Evolutionary conservation across 495 filamentous ascomycete genomes (phyloP), one percentile per base, ranked within the genome.

Genomic region (Talaromyces wortmannii): DNA sequence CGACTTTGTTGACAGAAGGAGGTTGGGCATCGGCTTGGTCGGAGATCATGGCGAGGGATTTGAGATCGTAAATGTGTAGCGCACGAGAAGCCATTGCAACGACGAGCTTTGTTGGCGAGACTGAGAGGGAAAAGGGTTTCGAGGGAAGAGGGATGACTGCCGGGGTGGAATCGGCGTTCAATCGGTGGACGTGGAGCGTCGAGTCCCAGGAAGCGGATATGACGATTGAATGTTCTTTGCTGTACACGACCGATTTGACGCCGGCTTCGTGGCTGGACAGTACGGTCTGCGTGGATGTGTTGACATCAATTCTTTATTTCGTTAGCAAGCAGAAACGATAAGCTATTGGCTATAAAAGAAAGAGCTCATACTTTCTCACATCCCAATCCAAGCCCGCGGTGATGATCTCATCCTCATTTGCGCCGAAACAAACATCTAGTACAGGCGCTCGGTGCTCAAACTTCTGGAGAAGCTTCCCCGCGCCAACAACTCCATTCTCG

Each of bases 31-130:
- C 69, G 12, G 79, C 65, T 61, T 84, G 66, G 2, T 83, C 75
- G 1, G 79, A 70, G 5, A 82, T 59, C 11, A 75, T 58, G 13
- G 80, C 70, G 44, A 96, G 78, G 5, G 84, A 70, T 29, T 83
- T 77, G 7, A 98, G 82, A 61, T 96, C 89, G 80, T 97, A 97
- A 71, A 98, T 95, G 76, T 94, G 83, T 45, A 96, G 77, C 0
- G 88, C 79, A 45, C 94, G 89, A 42, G 86, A 88, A n/a, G 92
- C 88, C 92, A 97, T 97, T 52, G 91, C 92, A 42, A 97, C 89
- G 50, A 98, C 89, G 8, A 96, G 79, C 61, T 91, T 95, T 31
- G 89, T 87, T 13, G 88, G 74, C 48, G 85, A 86, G 47, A 89
- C 80, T 15, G 90, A 89, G 45, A 97, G 69, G 16, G 91, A 91